Evolutionary conservation across 1,284 basidiomycete genomes (phyloP).

Genomic region (Cutaneotrichosporon daszewskae): DNA sequence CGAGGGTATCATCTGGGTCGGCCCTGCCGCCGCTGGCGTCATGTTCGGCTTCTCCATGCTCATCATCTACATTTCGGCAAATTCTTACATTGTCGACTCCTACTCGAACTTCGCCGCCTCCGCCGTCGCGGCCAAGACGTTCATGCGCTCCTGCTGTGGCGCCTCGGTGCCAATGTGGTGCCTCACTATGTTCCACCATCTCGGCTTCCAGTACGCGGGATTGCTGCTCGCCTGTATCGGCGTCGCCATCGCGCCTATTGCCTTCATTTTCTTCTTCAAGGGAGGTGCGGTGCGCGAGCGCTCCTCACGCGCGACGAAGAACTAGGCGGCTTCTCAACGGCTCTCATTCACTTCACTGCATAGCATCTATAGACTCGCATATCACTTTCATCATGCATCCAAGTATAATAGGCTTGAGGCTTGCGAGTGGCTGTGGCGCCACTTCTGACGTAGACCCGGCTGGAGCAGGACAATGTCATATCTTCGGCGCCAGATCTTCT

Average conservation of each 20-base stretch:
- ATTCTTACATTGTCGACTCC: constrained; percentile 39
- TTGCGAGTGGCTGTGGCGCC: no score
- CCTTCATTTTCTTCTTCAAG: constrained; percentile 41
- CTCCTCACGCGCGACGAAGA: constrained; percentile 23
- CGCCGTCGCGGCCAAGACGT: constrained; percentile 52
- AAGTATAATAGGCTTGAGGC: no score
- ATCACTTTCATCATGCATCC: no score
- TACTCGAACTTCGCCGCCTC: constrained; percentile 39
- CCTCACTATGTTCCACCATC: constrained; percentile 18
- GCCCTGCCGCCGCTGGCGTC: constrained; percentile 28
- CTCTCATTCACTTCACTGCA: no score
- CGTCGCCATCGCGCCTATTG: constrained; percentile 28
- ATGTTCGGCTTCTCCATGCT: constrained; percentile 40
- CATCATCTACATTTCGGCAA: constrained; percentile 42
- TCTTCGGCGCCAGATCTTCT: no score
- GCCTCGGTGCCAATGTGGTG: constrained; percentile 41
- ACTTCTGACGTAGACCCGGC: no score
- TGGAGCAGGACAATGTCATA: no score
- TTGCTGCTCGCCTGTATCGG: constrained; percentile 36
- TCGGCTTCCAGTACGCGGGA: constrained; percentile 35
- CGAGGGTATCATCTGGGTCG: constrained; percentile 34
- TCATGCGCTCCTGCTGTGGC: constrained; percentile 50
- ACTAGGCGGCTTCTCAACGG: constrained; percentile 1
- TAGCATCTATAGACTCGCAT: no score
- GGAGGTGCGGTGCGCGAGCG: constrained; percentile 26